Conservation (phyloP, 2,329 filamentous ascomycete species). For the Fusarium sp. region DNA sequence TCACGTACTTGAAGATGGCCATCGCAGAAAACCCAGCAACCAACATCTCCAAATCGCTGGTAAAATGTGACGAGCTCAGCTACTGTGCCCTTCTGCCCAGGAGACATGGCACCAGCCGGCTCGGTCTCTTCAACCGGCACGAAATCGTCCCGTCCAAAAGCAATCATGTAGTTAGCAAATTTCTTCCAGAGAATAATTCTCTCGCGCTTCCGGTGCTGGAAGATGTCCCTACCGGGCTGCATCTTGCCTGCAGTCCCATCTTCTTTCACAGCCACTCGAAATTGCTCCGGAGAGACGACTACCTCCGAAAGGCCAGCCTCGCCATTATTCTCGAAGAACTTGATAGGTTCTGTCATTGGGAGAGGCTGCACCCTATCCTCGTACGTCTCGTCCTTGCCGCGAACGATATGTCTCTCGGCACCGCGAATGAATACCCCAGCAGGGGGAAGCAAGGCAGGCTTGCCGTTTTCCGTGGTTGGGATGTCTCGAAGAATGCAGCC, state of each 20-base stretch:
- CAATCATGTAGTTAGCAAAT: conserved; percentile 78
- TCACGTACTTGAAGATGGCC: conserved; percentile 75
- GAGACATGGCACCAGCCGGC: conserved; percentile 51
- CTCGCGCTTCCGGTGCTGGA: conserved; percentile 72
- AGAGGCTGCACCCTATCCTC: conserved; percentile 67
- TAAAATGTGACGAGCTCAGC: conserved; percentile 79
- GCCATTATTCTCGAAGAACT: conserved; percentile 78
- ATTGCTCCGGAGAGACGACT: conserved; percentile 71
- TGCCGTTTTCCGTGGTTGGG: conserved; percentile 60
- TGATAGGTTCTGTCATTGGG: conserved; percentile 70
- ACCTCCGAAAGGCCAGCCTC: conserved; percentile 70
- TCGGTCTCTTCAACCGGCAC: conserved; percentile 58
- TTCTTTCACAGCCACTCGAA: conserved; percentile 63
- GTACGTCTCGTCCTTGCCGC: conserved; percentile 65
- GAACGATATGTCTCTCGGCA: conserved; percentile 75
- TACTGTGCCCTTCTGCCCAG: conserved; percentile 50
- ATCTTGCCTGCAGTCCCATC: conserved; percentile 70
- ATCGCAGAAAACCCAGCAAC: conserved; percentile 83
- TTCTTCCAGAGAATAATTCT: conserved; percentile 76
- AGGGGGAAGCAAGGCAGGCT: conserved; percentile 67
- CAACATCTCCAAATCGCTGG: conserved; percentile 81
- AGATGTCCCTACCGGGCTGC: conserved; percentile 69
- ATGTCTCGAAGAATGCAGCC: conserved; percentile 73
- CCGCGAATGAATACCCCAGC: conserved; percentile 77
- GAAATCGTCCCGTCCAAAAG: conserved; percentile 76